Percentiles rank a stretch among this genome's conserved stretches.
Evolutionary conservation across 2,329 filamentous ascomycete genomes (phyloP).

Genomic region (Elsinoe fawcettii): DNA sequence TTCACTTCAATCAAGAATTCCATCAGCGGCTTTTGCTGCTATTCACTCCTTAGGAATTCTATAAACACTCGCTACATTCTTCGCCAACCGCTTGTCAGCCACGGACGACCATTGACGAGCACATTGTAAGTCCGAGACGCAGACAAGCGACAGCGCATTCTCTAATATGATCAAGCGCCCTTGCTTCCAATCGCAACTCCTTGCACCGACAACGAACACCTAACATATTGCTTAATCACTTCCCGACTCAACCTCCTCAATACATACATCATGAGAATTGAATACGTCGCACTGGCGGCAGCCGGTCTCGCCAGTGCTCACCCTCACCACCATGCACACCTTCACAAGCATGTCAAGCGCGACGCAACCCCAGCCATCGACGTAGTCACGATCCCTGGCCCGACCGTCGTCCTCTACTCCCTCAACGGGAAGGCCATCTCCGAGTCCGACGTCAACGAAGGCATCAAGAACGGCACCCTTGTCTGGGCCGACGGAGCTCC

Average conservation of each 20-base stretch:
- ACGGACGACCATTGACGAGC: background rate
- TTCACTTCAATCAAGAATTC: conserved; percentile 11
- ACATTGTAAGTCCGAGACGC: background rate
- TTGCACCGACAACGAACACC: background rate
- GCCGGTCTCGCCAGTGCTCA: conserved; percentile 47
- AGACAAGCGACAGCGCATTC: background rate
- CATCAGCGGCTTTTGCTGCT: conserved; percentile 15
- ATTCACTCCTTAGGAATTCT: conserved; percentile 16
- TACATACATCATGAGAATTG: conserved; percentile 1
- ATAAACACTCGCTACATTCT: conserved; percentile 9
- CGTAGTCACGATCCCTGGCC: conserved; percentile 50
- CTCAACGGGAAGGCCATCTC: conserved; percentile 57
- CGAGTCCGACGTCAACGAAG: conserved; percentile 58
- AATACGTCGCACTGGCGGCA: conserved; percentile 23
- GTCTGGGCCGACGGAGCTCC: conserved; percentile 52
- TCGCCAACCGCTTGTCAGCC: background rate
- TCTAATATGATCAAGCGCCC: background rate
- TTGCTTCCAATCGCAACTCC: background rate
- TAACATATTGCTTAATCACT: conserved; percentile 14
- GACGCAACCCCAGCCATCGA: conserved; percentile 40
- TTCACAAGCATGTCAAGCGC: conserved; percentile 51
- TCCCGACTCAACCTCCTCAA: background rate
- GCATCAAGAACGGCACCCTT: conserved; percentile 60
- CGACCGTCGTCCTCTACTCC: conserved; percentile 63
- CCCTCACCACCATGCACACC: conserved; percentile 47